These are phyloP conservation scores for Talaromyces atroroseus DNA, from an alignment of 2,329 filamentous ascomycete genomes.

Conservation along the genomic window DNA sequence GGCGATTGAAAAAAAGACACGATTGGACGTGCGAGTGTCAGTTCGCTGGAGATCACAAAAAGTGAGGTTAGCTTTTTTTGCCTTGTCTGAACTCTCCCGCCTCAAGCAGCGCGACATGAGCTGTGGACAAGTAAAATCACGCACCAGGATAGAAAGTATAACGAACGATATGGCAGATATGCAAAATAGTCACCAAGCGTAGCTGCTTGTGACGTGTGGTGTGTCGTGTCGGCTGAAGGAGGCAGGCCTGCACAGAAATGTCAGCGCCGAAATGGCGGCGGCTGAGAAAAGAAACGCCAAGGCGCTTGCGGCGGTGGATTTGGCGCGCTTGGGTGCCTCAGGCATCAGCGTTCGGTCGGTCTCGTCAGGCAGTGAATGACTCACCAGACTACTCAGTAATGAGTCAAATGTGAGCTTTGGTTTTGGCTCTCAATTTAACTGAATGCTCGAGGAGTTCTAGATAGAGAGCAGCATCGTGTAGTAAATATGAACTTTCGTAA, in stretches of 20 bases:
- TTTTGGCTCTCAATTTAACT: background rate
- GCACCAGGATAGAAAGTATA: background rate
- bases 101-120: background rate
- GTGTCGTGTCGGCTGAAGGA: background rate
- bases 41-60: slow-evolving; percentile 6
- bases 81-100: background rate
- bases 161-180: background rate
- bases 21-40: background rate
- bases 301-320: slow-evolving; percentile 3
- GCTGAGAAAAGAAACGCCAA: slow-evolving; percentile 3
- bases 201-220: slow-evolving; percentile 1
- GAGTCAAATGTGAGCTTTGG: background rate
- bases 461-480: background rate
- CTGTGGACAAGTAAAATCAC: background rate
- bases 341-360: background rate
- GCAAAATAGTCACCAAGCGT: background rate
- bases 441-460: background rate
- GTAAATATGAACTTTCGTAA: background rate
- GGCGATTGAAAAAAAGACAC: background rate
- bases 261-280: background rate
- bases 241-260: slow-evolving; percentile 1
- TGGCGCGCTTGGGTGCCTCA: background rate
- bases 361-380: background rate
- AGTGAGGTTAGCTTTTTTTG: slow-evolving; percentile 11
- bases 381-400: background rate